Percentiles rank a stretch among this genome's conserved stretches.
These are phyloP conservation scores for Theobroma cacao DNA, from an alignment of 345 rosid species.

Conservation along the genomic window DNA sequence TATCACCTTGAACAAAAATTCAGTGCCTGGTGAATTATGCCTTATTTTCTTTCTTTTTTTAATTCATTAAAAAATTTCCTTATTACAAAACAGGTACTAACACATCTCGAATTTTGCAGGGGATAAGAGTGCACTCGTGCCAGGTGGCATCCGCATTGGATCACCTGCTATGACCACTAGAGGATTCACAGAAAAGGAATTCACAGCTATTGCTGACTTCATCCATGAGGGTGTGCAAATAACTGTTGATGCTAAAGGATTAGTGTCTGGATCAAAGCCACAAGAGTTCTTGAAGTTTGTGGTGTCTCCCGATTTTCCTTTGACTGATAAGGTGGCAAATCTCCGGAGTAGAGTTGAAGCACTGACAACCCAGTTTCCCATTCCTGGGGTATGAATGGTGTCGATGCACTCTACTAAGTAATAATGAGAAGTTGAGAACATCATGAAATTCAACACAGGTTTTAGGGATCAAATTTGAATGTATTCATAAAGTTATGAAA, in stretches of 20 bases:
- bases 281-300: slow-evolving; percentile 74
- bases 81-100: background rate
- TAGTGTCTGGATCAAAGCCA: slow-evolving; percentile 64
- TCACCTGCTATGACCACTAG: slow-evolving; percentile 95
- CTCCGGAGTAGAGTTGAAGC: slow-evolving; percentile 65
- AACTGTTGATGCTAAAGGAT: slow-evolving; percentile 58
- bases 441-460: background rate
- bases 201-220: slow-evolving; percentile 60
- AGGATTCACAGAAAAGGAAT: slow-evolving; percentile 76
- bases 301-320: slow-evolving; percentile 50
- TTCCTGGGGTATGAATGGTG: slow-evolving; percentile 62
- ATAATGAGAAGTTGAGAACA: background rate
- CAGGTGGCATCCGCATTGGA: slow-evolving; percentile 93
- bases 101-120: slow-evolving; percentile 32
- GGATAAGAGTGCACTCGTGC: slow-evolving; percentile 86
- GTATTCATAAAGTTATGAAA: background rate
- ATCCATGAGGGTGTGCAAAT: slow-evolving; percentile 84
- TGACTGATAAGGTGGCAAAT: slow-evolving; percentile 46
- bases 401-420: background rate
- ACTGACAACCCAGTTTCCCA: slow-evolving; percentile 68
- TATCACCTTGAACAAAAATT: slow-evolving; percentile 90
- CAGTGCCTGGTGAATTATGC: slow-evolving; percentile 65
- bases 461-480: background rate
- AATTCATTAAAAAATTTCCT: background rate
- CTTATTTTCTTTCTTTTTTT: background rate